Percentiles rank a stretch among this genome's conserved stretches.
Conservation (phyloP, 768 basidiomycete species). For the Nidularia pulvinata region DNA sequence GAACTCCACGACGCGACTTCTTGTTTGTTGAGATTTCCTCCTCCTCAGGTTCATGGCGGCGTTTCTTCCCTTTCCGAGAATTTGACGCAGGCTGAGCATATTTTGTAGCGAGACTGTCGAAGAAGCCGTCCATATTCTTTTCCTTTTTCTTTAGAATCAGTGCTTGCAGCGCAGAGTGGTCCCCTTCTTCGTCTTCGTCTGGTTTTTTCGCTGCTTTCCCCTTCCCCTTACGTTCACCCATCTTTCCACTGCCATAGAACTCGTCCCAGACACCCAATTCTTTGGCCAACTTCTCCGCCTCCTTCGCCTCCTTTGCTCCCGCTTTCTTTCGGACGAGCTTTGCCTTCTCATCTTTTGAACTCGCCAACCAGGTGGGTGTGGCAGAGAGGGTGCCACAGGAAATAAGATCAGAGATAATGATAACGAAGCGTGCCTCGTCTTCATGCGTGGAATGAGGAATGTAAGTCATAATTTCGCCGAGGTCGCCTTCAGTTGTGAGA, state of each 20-base stretch:
- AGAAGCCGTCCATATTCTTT: conserved; percentile 68
- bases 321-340: conserved; percentile 72
- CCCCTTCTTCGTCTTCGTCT: conserved; percentile 50
- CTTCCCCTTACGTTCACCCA: conserved; percentile 55
- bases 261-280: conserved; percentile 95
- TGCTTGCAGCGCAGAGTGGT: conserved; percentile 73
- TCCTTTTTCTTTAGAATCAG: conserved; percentile 77
- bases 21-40: conserved; percentile 49
- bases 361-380: conserved; percentile 64
- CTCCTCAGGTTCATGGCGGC: conserved; percentile 37
- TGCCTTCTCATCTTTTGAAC: conserved; percentile 79
- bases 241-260: conserved; percentile 81
- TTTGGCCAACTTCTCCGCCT: conserved; percentile 83
- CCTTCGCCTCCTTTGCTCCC: conserved; percentile 75
- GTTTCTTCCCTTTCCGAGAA: conserved; percentile 55
- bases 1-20: conserved; percentile 37
- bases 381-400: conserved; percentile 52
- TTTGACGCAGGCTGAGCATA: conserved; percentile 52
- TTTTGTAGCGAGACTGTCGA: conserved; percentile 75
- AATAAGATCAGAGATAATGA: conserved; percentile 68
- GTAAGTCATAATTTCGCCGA: conserved; percentile 80
- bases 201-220: conserved; percentile 24
- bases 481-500: conserved; percentile 63
- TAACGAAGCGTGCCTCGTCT: conserved; percentile 86
- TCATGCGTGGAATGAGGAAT: conserved; percentile 85